Evolutionary conservation across 1,284 basidiomycete species (phyloP), one percentile per base, ranked within the genome.

Genomic region (Leccinum insigne): DNA sequence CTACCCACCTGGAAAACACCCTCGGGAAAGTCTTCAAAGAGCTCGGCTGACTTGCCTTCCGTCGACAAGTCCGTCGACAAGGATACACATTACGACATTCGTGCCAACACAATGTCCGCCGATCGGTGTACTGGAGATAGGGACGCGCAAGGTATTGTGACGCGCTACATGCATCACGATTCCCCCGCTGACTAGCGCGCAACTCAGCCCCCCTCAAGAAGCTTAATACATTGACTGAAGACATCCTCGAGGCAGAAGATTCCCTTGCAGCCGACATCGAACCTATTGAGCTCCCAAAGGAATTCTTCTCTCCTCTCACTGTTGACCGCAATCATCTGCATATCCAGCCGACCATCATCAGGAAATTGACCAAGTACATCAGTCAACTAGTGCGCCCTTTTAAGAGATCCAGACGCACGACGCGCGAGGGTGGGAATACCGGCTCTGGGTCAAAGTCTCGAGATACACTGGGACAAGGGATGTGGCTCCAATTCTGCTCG

Each of bases 211-310:
- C 91, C 0, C 78, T 94, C 8, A 88, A 94, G 72, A 95, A 92
- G 73, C 81, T 97, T 5, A 82, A 81, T 2, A 82, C 83, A 6
- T 75, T 91, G 18, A 80, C 96, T 1, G 94, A 96, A 67, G 94
- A 96, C 64, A 86, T 97, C 21, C 93, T 96, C 69, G 94, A 96
- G 74, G 93, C 94, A 0, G 92, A 96, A 73, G 95, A 97, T 73
- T 77, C 85, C 0, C 81, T 97, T 21, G 85, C 91, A 2, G 83
- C 89, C 1, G 89, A 92, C 66, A 80, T 86, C 1, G 83, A 86
- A 49, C 68, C 81, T 5, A 73, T 78, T 13, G 86, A 88, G 64
- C 78, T 94, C 9, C 83, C 88, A 10, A 71, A 79, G 23, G 85
- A 88, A 4, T 92, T 85, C 75, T 95, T 96, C 72, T 89, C 89